A percentile compares a stretch with the other conserved stretches of the same genome.
phyloP scores from a whole-genome alignment of 2,329 filamentous ascomycete species.

The Alternaria ethzedia region DNA sequence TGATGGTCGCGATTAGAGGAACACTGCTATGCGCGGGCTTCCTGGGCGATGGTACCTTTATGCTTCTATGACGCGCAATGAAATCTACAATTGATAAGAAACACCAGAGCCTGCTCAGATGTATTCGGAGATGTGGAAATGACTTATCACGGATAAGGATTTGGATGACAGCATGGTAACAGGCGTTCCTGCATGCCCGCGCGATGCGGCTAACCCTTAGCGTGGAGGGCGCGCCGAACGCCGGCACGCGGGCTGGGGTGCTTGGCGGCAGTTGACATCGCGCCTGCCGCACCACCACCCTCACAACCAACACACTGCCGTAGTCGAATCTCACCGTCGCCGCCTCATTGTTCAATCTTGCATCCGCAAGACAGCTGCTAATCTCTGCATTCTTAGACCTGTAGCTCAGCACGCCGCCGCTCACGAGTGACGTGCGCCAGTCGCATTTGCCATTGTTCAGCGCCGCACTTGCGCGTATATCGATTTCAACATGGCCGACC shows the following conservation, averaged over 20 bases:
- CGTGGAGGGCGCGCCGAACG: constrained; percentile 8
- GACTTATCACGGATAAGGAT: constrained; percentile 9
- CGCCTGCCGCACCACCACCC: constrained; percentile 5
- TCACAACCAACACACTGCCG: not conserved
- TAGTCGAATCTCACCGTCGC: not conserved
- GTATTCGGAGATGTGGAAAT: constrained; percentile 10
- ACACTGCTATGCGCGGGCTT: not conserved
- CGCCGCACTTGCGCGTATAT: constrained; percentile 9
- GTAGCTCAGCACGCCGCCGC: not conserved
- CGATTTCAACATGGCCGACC: constrained; percentile 30
- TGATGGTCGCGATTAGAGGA: constrained; percentile 12
- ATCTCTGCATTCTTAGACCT: not conserved
- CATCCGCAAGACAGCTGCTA: not conserved
- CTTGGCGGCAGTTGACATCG: not conserved
- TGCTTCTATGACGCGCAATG: constrained; percentile 13
- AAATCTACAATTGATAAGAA: constrained; percentile 7
- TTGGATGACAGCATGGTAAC: constrained; percentile 17
- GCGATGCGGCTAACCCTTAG: constrained; percentile 16
- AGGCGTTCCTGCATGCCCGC: constrained; percentile 18
- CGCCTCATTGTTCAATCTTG: not conserved
- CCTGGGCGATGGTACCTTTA: constrained; percentile 4
- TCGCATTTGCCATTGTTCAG: constrained; percentile 8
- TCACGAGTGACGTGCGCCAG: not conserved
- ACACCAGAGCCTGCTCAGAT: constrained; percentile 29
- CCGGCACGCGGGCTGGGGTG: not conserved